These are phyloP conservation scores for Aspergillus kassunensis DNA, from an alignment of 495 filamentous ascomycete genomes.

Conservation along the genomic window DNA sequence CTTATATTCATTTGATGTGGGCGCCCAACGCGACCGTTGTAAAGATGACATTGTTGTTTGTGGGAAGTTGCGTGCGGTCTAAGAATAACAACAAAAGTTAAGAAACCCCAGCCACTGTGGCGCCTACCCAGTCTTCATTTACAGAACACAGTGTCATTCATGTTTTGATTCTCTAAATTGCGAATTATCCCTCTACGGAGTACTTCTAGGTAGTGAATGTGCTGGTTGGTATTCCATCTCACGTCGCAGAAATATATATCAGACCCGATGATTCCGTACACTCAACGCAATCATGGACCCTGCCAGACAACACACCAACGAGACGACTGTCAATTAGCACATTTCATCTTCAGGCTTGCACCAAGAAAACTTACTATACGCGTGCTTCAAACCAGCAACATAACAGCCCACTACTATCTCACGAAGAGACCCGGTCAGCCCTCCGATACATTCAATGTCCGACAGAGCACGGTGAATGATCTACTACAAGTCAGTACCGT, in stretches of 20 bases:
- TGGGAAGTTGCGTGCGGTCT: too few species aligned
- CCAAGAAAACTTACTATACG: constrained; percentile 28
- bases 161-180: too few species aligned
- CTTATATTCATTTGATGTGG: constrained; percentile 9
- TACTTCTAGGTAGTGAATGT: too few species aligned
- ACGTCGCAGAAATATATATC: background rate
- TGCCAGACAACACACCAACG: constrained; percentile 25
- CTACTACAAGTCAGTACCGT: constrained; percentile 11
- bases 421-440: constrained; percentile 25
- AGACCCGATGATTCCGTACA: constrained; percentile 29
- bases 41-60: constrained; percentile 22
- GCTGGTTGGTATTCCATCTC: too few species aligned
- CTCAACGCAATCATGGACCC: constrained; percentile 27
- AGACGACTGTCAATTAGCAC: constrained; percentile 24
- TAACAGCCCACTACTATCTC: constrained; percentile 36
- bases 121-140: too few species aligned
- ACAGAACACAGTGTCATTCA: too few species aligned
- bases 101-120: too few species aligned
- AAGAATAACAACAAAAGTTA: too few species aligned
- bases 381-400: constrained; percentile 32
- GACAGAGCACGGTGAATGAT: constrained; percentile 35
- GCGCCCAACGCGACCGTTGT: constrained; percentile 32
- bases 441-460: constrained; percentile 33
- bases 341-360: background rate
- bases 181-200: too few species aligned